phyloP scores from a whole-genome alignment of 345 rosid species.

The Toxicodendron radicans region DNA sequence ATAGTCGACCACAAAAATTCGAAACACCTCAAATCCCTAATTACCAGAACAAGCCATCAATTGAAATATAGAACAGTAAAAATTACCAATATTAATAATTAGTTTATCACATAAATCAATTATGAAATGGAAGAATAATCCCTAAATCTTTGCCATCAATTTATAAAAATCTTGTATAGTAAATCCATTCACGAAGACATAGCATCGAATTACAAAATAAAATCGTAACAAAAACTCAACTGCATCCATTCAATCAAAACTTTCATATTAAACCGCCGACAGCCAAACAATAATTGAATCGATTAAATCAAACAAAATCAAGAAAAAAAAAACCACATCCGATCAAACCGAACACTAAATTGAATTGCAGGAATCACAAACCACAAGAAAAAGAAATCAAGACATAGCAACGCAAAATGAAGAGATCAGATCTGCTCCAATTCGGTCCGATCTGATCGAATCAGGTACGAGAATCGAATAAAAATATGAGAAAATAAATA shows the following conservation, averaged over 20 bases:
- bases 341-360: slow-evolving; percentile 9
- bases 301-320: neutral
- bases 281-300: neutral
- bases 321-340: neutral
- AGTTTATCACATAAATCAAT: too few relatives aligned
- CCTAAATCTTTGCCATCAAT: too few relatives aligned
- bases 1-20: too few relatives aligned
- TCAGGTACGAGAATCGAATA: neutral
- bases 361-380: neutral
- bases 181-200: too few relatives aligned
- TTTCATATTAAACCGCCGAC: neutral
- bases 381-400: neutral
- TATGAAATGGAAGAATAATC: too few relatives aligned
- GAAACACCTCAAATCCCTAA: too few relatives aligned
- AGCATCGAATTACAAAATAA: too few relatives aligned
- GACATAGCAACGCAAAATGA: neutral
- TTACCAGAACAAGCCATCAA: too few relatives aligned
- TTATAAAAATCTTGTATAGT: too few relatives aligned
- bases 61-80: too few relatives aligned
- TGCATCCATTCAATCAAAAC: neutral
- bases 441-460: slow-evolving; percentile 24
- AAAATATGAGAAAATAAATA: neutral
- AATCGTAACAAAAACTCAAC: too few relatives aligned
- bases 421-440: neutral
- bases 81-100: too few relatives aligned